Conservation (phyloP, 345 rosid species). For the Durio zibethinus region DNA sequence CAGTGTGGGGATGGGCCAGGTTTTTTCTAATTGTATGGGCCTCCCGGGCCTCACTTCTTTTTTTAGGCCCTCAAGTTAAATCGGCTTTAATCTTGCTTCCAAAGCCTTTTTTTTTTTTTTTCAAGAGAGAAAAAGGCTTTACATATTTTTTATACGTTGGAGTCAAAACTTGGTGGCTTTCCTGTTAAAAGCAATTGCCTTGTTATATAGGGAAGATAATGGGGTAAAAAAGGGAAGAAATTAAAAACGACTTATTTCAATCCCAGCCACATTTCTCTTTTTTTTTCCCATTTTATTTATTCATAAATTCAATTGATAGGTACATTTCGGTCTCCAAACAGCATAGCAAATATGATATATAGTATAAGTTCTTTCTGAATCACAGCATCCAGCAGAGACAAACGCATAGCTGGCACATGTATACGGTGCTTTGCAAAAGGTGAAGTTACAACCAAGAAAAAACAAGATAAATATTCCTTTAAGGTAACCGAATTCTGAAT, state of each 20-base stretch:
- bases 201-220: too few species aligned
- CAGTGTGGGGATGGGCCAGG: neutral
- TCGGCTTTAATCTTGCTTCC: too few species aligned
- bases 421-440: neutral
- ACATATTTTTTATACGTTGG: neutral
- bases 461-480: neutral
- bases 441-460: neutral
- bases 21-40: neutral
- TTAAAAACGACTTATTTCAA: neutral
- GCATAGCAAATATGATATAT: neutral
- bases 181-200: neutral
- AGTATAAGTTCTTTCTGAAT: neutral
- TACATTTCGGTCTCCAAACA: neutral
- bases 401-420: neutral
- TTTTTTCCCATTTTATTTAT: neutral
- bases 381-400: neutral
- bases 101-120: too few species aligned
- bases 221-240: neutral
- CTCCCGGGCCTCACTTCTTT: neutral
- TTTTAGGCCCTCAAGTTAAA: too few species aligned
- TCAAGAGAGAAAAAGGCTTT: too few species aligned
- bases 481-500: too few species aligned
- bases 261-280: neutral
- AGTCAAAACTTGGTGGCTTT: neutral
- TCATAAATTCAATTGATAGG: neutral